Base-by-base conservation (phyloP, 1,284 basidiomycete species). In the Boletellus deceptivus region DNA sequence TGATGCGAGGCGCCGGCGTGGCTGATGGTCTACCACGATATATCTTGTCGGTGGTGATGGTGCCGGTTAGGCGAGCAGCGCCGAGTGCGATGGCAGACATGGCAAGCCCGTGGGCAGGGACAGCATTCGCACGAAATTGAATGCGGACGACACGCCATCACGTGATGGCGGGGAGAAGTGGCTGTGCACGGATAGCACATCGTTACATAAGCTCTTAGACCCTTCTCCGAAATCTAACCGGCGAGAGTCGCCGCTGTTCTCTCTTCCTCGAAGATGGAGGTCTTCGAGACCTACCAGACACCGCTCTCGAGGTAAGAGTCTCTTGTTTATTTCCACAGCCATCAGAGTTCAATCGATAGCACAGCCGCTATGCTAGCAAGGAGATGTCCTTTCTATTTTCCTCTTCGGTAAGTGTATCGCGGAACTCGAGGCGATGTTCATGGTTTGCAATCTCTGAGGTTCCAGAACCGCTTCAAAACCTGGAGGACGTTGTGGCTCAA, bases 371-470 rank as follows among this genome's bases (percentile, higher is more conserved):
- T 91, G 97, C 97, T 20, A 95, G 91, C 78, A 96, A 96, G 70
- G 96, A 98, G 74, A 98, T 98, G 96, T 88, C 93, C 13, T 81
- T 92, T 72, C 82, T 99, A 50, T 99, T 98, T 76, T 98, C 95
- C 38, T 83, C 89, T 50, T 85, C 86, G 47, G 94, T 95, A 62
- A 31, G 77, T 71, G 17, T 46, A 4, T 8, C 41, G 22, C 27
- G 35, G 14, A 20, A 33, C 3, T 13, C 22, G 17, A 18, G n/a
- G 35, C 24, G 20, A 40, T 45, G 33, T 22, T 22, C 20, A 29
- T 36, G 37, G 33, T 48, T 39, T 41, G 22, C 46, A 18, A 25
- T 18, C 7, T 42, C 31, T 11, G 6, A 16, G 7, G 10, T 49
- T 51, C 34, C 54, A 97, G 94, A 96, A 91, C 58, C 90, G 97